phyloP scores from a whole-genome alignment of 2,329 filamentous ascomycete species.

The Fusarium duplospermum region DNA sequence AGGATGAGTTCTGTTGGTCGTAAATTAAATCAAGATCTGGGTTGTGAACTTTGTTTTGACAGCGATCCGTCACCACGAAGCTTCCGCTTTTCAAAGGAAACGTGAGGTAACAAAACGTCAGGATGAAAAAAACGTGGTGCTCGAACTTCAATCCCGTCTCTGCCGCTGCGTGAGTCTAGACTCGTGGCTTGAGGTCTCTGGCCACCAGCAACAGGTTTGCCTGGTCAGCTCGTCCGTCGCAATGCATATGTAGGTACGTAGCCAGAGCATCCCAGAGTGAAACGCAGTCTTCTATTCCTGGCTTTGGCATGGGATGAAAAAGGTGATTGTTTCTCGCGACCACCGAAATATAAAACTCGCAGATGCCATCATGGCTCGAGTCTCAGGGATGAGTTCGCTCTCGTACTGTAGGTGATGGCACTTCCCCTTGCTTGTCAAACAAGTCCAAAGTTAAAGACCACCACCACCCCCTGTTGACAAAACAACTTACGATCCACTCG shows the following conservation, averaged over 20 bases:
- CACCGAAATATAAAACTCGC: slow-evolving; percentile 13
- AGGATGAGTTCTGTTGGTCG: slow-evolving; percentile 12
- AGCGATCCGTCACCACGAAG: neutral
- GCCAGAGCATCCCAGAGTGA: slow-evolving; percentile 7
- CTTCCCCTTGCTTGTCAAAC: neutral
- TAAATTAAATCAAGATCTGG: slow-evolving; percentile 28
- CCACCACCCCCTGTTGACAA: slow-evolving; percentile 20
- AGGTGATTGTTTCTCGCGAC: slow-evolving; percentile 1
- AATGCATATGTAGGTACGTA: neutral
- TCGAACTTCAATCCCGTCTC: neutral
- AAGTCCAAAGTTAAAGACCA: neutral
- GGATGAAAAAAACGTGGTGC: neutral
- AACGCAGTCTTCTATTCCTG: slow-evolving; percentile 6
- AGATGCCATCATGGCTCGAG: slow-evolving; percentile 2
- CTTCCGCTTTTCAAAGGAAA: neutral
- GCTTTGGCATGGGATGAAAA: neutral
- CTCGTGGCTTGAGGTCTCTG: neutral
- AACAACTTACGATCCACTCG: slow-evolving; percentile 21
- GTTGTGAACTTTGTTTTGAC: slow-evolving; percentile 15
- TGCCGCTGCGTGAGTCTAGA: slow-evolving; percentile 8
- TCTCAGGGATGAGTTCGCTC: slow-evolving; percentile 3
- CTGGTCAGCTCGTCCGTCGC: neutral
- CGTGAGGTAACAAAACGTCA: neutral
- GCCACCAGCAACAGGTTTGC: slow-evolving; percentile 1
- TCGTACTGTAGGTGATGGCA: neutral